A percentile compares a stretch with the other conserved stretches of the same genome.
Evolutionary conservation across 140 eudicot genomes (phyloP).

Genomic region (Senecio squalidus): DNA sequence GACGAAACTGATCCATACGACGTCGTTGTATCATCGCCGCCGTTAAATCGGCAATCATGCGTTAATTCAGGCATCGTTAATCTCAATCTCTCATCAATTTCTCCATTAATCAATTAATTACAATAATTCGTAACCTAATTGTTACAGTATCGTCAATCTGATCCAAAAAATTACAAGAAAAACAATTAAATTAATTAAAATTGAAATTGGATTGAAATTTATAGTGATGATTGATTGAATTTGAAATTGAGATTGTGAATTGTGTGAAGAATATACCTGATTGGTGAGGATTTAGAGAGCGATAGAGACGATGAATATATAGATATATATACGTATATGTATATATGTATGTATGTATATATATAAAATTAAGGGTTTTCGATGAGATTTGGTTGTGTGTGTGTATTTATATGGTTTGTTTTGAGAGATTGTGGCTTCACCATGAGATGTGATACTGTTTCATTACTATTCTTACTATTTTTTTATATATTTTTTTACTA

Average conservation of each 20-base stretch:
- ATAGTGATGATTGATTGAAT: slow-evolving; percentile 11
- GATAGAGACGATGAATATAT: slow-evolving; percentile 29
- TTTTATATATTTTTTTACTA: not conserved
- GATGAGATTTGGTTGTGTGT: slow-evolving; percentile 38
- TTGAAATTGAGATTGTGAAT: slow-evolving; percentile 24
- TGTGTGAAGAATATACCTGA: slow-evolving; percentile 24
- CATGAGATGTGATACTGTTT: slow-evolving; percentile 13
- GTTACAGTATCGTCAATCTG: too few species aligned
- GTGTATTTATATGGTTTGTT: slow-evolving; percentile 17
- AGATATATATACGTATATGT: too few species aligned
- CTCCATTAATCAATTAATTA: slow-evolving; percentile 9
- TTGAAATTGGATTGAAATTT: slow-evolving; percentile 10
- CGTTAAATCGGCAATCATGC: slow-evolving; percentile 29
- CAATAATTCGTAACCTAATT: slow-evolving; percentile 27
- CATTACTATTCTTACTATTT: slow-evolving; percentile 4
- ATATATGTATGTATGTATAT: too few species aligned
- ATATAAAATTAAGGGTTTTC: slow-evolving; percentile 22
- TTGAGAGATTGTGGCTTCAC: slow-evolving; percentile 25
- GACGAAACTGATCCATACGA: slow-evolving; percentile 58
- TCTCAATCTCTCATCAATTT: slow-evolving; percentile 32
- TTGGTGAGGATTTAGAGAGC: slow-evolving; percentile 34
- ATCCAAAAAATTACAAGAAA: too few species aligned
- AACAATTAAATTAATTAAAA: not conserved
- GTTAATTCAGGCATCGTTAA: slow-evolving; percentile 56
- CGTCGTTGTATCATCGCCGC: slow-evolving; percentile 36